phyloP scores from a whole-genome alignment of 2,329 filamentous ascomycete species.

The Hypoxylon sp. region DNA sequence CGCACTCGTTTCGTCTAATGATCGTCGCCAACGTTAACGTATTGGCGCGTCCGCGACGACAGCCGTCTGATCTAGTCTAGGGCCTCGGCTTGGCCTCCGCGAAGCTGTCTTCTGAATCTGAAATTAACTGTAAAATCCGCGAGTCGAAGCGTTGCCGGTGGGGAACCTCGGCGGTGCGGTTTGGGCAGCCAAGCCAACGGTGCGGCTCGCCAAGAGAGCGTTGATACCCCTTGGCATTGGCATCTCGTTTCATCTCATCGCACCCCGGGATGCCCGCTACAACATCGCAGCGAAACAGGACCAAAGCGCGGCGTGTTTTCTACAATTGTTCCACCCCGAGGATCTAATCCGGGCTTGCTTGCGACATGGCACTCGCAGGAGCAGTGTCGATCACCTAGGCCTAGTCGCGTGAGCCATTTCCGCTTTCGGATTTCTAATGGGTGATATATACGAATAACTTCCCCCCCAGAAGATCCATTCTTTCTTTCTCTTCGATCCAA shows the following conservation, averaged over 20 bases:
- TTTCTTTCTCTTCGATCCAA: slow-evolving; percentile 21
- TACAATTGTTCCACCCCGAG: slow-evolving; percentile 6
- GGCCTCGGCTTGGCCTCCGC: slow-evolving; percentile 17
- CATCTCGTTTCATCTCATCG: slow-evolving; percentile 41
- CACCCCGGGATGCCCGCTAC: slow-evolving; percentile 16
- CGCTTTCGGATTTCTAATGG: slow-evolving; percentile 9
- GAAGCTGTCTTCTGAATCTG: slow-evolving; percentile 10
- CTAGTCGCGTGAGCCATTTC: slow-evolving; percentile 25
- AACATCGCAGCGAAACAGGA: slow-evolving; percentile 9
- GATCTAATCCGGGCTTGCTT: slow-evolving; percentile 21
- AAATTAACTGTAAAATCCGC: not conserved
- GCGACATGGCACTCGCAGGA: slow-evolving; percentile 25
- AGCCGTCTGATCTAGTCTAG: slow-evolving; percentile 19
- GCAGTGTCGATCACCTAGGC: slow-evolving; percentile 28
- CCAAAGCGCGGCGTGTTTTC: slow-evolving; percentile 20
- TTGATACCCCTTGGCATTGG: slow-evolving; percentile 40
- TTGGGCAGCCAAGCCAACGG: slow-evolving; percentile 21
- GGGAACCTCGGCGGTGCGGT: slow-evolving; percentile 14
- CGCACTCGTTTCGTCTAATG: slow-evolving; percentile 26
- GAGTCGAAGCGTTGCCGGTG: slow-evolving; percentile 6
- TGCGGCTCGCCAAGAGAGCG: slow-evolving; percentile 36
- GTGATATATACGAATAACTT: slow-evolving; percentile 33
- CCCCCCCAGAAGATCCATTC: slow-evolving; percentile 9
- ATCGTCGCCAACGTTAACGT: slow-evolving; percentile 20
- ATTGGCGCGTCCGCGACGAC: slow-evolving; percentile 26